phyloP scores from a whole-genome alignment of 352 stramenopile species.

The Pythium phragmiticola region DNA sequence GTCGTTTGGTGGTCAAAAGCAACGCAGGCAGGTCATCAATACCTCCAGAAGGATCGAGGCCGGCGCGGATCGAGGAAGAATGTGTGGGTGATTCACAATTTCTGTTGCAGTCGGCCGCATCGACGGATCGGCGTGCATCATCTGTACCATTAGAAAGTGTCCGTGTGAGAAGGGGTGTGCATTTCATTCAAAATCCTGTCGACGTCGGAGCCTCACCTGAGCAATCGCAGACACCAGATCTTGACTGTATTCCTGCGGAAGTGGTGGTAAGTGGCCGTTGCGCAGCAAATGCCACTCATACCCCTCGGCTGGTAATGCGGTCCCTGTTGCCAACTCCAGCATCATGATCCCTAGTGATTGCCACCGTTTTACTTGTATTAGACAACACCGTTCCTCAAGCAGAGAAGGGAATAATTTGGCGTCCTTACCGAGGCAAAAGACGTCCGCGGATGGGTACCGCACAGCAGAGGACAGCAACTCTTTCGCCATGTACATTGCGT shows the following conservation, averaged over 20 bases:
- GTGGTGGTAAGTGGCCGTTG: slow-evolving; percentile 39
- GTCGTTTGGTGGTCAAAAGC: background rate
- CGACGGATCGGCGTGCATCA: slow-evolving; percentile 54
- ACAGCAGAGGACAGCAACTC: slow-evolving; percentile 81
- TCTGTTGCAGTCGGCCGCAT: slow-evolving; percentile 40
- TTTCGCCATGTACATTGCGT: slow-evolving; percentile 91
- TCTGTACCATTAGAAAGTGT: slow-evolving; percentile 33
- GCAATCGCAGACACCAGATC: slow-evolving; percentile 38
- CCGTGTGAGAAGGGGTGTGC: background rate
- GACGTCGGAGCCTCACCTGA: slow-evolving; percentile 31
- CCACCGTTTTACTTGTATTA: background rate
- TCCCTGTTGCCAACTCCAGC: slow-evolving; percentile 51
- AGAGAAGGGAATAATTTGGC: background rate
- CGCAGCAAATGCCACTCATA: slow-evolving; percentile 71
- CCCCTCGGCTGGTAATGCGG: slow-evolving; percentile 45
- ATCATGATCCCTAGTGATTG: slow-evolving; percentile 54
- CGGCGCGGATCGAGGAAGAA: slow-evolving; percentile 22
- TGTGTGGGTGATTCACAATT: slow-evolving; percentile 34
- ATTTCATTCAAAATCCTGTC: background rate
- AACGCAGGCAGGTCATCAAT: background rate
- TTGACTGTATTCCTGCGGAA: slow-evolving; percentile 48
- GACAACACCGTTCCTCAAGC: background rate
- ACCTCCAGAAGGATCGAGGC: slow-evolving; percentile 19
- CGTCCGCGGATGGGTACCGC: slow-evolving; percentile 81
- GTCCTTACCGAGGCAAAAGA: slow-evolving; percentile 92